Conservation (phyloP, 805 yeast species). For the Candida argentea region DNA sequence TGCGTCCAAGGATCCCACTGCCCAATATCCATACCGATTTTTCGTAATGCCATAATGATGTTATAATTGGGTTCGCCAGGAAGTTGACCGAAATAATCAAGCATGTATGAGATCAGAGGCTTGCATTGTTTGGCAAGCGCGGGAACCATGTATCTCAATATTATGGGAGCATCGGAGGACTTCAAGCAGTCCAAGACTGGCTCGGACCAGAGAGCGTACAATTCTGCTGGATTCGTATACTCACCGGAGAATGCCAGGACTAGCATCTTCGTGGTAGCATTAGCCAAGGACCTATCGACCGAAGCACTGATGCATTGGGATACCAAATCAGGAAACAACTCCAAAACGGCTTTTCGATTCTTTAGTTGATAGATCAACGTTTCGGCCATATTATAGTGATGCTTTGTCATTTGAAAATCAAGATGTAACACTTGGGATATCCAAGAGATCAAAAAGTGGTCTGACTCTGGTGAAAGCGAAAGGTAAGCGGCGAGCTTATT, state of each 20-base stretch:
- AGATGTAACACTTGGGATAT: slow-evolving; percentile 44
- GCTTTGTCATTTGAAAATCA: slow-evolving; percentile 39
- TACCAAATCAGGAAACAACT: slow-evolving; percentile 36
- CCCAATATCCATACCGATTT: slow-evolving; percentile 53
- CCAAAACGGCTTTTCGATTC: slow-evolving; percentile 28
- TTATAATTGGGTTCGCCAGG: slow-evolving; percentile 17
- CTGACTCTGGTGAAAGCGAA: slow-evolving; percentile 8
- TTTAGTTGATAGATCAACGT: slow-evolving; percentile 38
- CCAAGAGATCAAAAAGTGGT: slow-evolving; percentile 14
- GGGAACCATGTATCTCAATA: slow-evolving; percentile 46
- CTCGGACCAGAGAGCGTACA: slow-evolving; percentile 46
- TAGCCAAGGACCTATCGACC: slow-evolving; percentile 53
- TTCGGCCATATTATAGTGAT: slow-evolving; percentile 52
- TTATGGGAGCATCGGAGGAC: slow-evolving; percentile 10
- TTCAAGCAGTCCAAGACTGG: slow-evolving; percentile 26
- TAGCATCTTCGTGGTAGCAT: slow-evolving; percentile 52
- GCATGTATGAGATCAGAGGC: slow-evolving; percentile 29
- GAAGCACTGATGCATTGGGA: slow-evolving; percentile 38
- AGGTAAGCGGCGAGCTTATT: slow-evolving; percentile 37
- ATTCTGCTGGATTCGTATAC: slow-evolving; percentile 13
- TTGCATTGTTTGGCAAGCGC: slow-evolving; percentile 46
- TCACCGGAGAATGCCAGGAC: slow-evolving; percentile 18
- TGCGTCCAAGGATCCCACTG: slow-evolving; percentile 4
- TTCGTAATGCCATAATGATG: slow-evolving; percentile 43
- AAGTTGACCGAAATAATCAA: slow-evolving; percentile 16